phyloP scores from a whole-genome alignment of 176 grass and related monocot species.

The Zea luxurians region DNA sequence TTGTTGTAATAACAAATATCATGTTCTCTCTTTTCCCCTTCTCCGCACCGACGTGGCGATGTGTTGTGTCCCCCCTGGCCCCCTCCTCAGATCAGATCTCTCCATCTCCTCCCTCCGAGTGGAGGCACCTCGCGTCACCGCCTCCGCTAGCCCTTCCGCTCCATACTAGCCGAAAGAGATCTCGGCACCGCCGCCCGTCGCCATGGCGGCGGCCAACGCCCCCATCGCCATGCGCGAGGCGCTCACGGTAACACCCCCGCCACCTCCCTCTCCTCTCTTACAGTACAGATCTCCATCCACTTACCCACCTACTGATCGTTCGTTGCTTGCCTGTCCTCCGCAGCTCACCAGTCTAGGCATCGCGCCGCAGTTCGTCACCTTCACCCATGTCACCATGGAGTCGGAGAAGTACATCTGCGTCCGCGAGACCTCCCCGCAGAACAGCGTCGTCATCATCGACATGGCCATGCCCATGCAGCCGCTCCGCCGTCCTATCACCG shows the following conservation, averaged over 20 bases:
- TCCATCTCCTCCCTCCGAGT: neutral
- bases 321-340: neutral
- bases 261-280: neutral
- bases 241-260: conserved; percentile 58
- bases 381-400: conserved; percentile 98
- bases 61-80: too few species aligned
- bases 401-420: conserved; percentile 85
- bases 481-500: too few species aligned
- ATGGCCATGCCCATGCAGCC: too few species aligned
- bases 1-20: too few species aligned
- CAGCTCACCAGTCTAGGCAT: conserved; percentile 93
- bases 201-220: conserved; percentile 92
- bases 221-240: conserved; percentile 93
- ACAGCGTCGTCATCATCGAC: too few species aligned
- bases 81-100: conserved; percentile 45
- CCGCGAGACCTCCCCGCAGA: too few species aligned
- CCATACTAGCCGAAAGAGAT: neutral
- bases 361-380: conserved; percentile 92
- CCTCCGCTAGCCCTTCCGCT: neutral
- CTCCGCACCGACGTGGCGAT: too few species aligned
- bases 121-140: neutral
- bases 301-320: neutral
- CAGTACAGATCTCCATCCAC: neutral
- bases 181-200: conserved; percentile 39
- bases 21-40: too few species aligned